Evolutionary conservation across 768 basidiomycete species (phyloP), one percentile per base, ranked within the genome.

Genomic region (Mycena vulgaris): DNA sequence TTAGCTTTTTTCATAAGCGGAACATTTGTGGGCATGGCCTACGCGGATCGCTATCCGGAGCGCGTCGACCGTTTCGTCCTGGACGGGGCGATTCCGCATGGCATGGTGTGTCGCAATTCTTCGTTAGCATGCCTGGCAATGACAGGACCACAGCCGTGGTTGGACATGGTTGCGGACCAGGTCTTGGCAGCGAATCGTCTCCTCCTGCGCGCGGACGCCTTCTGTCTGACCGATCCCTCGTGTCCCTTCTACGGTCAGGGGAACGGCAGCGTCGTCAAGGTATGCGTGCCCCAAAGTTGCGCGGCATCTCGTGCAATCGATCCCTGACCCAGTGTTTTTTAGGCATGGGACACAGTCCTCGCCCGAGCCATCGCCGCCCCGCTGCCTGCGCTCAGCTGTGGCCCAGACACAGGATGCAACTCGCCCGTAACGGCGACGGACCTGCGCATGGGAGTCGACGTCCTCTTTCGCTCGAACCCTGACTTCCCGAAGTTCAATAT

Each of bases 261-360:
- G 1, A 73, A 73, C n/a, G 74, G 74, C 33, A 69, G 68, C 72
- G 75, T 82, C 85, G 5, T 88, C 85, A 17, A 88, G 77, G 65
- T 66, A 25, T 28, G 52, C 9, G 25, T 8, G 45, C n/a, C 19
- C 42, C 21, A 45, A 4, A 7, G 23, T 10, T 9, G 9, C 11
- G 2, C 49, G 13, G 9, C n/a, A n/a, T n/a, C n/a, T 52, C 30
- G 19, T 28, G 19, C 5, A 3, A 16, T 2, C 11, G 28, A 10
- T 10, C 21, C 2, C 13, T 19, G 14, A 25, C 5, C 11, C 7
- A 27, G 6, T 39, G 4, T 19, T 55, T 9, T 17, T 28, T 27
- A 66, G 64, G 65, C 66, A 28, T 68, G 66, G 66, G 37, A 68
- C 7, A 61, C 66, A 5, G 28, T 61, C 23, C 58, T 60, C 17